A percentile compares a stretch with the other conserved stretches of the same genome.
phyloP scores from a whole-genome alignment of 2,329 filamentous ascomycete species.

The Pseudocercospora vitis region DNA sequence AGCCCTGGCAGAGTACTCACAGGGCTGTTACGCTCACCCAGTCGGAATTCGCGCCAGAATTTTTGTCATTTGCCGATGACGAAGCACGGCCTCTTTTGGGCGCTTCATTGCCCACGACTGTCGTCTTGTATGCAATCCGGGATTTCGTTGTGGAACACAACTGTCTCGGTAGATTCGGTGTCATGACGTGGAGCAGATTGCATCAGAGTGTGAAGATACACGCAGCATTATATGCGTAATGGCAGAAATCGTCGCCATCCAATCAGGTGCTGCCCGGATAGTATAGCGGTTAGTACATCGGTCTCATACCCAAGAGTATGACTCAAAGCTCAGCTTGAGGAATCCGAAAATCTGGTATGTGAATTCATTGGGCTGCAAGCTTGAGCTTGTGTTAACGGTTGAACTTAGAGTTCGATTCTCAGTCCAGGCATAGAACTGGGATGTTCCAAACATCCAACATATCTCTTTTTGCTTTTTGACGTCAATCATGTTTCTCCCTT shows the following conservation, averaged over 20 bases:
- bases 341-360: slow-evolving; percentile 8
- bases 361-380: not conserved
- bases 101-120: too few species aligned
- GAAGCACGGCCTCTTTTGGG: too few species aligned
- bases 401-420: slow-evolving; percentile 8
- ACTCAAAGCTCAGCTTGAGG: not conserved
- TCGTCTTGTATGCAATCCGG: too few species aligned
- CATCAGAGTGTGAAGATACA: too few species aligned
- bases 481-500: not conserved
- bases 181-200: too few species aligned
- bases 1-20: too few species aligned
- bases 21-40: too few species aligned
- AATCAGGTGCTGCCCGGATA: slow-evolving; percentile 1
- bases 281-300: slow-evolving; percentile 10
- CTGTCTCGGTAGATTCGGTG: too few species aligned
- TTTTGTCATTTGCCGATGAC: too few species aligned
- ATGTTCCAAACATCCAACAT: not conserved
- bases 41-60: too few species aligned
- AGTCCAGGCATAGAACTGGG: slow-evolving; percentile 1
- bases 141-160: too few species aligned
- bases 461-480: not conserved
- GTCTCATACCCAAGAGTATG: slow-evolving; percentile 5
- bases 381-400: not conserved
- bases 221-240: not conserved
- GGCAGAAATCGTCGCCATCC: not conserved